A percentile compares a stretch with the other conserved stretches of the same genome.
Conservation (phyloP, 2,329 filamentous ascomycete species). For the Huntiella decipiens region DNA sequence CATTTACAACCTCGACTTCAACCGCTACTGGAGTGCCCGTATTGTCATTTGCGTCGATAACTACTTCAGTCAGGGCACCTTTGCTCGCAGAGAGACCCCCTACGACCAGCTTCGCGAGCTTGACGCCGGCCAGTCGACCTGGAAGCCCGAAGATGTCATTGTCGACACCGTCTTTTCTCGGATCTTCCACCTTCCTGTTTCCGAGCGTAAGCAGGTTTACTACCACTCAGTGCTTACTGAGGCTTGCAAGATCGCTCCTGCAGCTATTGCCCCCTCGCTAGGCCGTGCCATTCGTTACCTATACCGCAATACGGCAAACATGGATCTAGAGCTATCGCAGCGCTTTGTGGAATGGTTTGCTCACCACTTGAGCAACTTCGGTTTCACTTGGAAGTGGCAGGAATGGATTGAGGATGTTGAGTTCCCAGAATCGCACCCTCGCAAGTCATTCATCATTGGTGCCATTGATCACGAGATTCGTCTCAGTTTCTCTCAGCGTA, state of each 20-base stretch:
- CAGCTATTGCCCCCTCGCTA: conserved; percentile 85
- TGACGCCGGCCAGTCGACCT: conserved; percentile 49
- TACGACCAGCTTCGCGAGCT: conserved; percentile 72
- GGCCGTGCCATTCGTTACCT: conserved; percentile 83
- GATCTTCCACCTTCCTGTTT: conserved; percentile 65
- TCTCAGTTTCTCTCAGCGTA: conserved; percentile 85
- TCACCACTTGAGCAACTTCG: conserved; percentile 95
- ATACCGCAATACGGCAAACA: conserved; percentile 60
- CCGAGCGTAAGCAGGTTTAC: conserved; percentile 89
- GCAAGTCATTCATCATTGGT: conserved; percentile 82
- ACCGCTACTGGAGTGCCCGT: conserved; percentile 68
- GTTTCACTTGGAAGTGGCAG: conserved; percentile 98
- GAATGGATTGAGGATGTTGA: conserved; percentile 85
- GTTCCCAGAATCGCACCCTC: conserved; percentile 58
- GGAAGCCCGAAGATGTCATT: conserved; percentile 94
- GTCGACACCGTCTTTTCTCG: conserved; percentile 98
- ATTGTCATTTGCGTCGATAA: conserved; percentile 88
- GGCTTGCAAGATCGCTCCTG: conserved; percentile 85
- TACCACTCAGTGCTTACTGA: conserved; percentile 93
- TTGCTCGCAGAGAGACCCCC: conserved; percentile 79
- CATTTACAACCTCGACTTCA: conserved; percentile 86
- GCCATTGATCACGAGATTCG: conserved; percentile 93
- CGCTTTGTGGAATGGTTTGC: conserved; percentile 96
- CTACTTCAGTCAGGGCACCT: conserved; percentile 78
- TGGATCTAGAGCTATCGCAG: conserved; percentile 74